Base-by-base conservation (phyloP, 768 basidiomycete genomes). In the Leucosporidium scottii region DNA sequence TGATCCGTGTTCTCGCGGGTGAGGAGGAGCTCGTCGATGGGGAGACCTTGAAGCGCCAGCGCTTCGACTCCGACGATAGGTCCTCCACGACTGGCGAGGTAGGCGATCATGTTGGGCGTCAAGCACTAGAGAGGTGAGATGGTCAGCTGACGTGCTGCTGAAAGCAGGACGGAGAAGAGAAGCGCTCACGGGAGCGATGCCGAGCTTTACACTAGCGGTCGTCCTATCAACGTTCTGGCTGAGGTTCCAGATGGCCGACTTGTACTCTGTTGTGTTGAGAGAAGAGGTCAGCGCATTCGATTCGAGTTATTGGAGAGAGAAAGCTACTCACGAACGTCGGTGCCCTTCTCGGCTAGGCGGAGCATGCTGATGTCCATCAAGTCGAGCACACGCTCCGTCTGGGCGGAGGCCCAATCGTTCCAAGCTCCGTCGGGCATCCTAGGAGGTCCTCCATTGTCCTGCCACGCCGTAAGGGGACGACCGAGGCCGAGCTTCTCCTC, bases 41-140 rank as follows among this genome's bases (percentile, higher is more conserved):
- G 93, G 50, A 97, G 85, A 39, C 93, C 93, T 77, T 97, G 93
- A 83, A 97, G 87, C 17, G 90, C 88, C 53, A 97, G 81, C 1
- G 93, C 93, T 76, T 97, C 93, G 44, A 92, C 79, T 13, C 93
- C 93, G 21, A 93, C 86, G 87, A 96, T 90, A 12, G 93, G 93
- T 30, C 93, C 93, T 50, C 93, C 93, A 60, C 93, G 91, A 76
- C 89, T 92, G 55, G 93, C 91, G 76, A 94, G 87, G 74, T 92
- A 97, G 0, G 93, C 90, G 69, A 96, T 96, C 92, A 94, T 96
- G 34, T 90, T 87, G 1, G 93, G 93, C 0, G 93, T 97, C 23
- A 97, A 84, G 78, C 93, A 97, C 0, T 66, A 30, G 3, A 27
- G 28, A n/a, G 23, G 21, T 6, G 8, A 9, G 50, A n/a, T 23